Conservation (phyloP, 257 asterid species). For the Ballota nigra region DNA sequence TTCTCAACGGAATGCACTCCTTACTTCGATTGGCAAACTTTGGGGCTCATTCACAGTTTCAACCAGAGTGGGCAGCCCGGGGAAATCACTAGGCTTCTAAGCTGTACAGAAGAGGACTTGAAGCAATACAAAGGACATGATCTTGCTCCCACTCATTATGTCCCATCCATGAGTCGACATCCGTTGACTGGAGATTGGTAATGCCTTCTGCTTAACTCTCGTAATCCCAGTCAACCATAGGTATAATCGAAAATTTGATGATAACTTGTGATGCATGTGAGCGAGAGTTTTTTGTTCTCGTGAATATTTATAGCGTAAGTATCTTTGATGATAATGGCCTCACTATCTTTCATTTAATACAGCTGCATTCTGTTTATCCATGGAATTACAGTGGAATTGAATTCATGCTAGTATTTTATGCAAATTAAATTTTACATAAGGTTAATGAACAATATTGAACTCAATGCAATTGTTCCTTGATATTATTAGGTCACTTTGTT, state of each 20-base stretch:
- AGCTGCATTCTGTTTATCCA: neutral
- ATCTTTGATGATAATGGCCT: neutral
- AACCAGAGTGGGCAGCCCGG: conserved; percentile 92
- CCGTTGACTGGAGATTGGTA: conserved; percentile 97
- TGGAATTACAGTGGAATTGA: neutral
- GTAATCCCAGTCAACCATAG: neutral
- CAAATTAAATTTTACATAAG: no score
- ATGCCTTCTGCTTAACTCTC: conserved; percentile 21
- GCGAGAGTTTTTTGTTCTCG: no score
- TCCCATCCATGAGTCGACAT: conserved; percentile 98
- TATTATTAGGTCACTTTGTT: neutral
- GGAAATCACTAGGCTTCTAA: conserved; percentile 78
- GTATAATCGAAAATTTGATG: no score
- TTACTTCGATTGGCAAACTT: conserved; percentile 97
- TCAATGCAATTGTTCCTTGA: neutral
- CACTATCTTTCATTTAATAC: neutral
- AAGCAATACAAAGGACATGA: conserved; percentile 84
- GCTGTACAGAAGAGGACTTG: conserved; percentile 89
- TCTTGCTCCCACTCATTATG: conserved; percentile 93
- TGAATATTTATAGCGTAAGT: neutral
- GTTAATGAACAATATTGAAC: neutral
- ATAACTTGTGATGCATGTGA: no score
- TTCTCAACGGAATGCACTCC: conserved; percentile 91
- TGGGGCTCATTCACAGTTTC: conserved; percentile 94
- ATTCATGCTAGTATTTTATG: no score